Percentiles rank a stretch among this genome's conserved stretches.
Evolutionary conservation across 768 basidiomycete genomes (phyloP).

Genomic region (Lentinula raphanica): DNA sequence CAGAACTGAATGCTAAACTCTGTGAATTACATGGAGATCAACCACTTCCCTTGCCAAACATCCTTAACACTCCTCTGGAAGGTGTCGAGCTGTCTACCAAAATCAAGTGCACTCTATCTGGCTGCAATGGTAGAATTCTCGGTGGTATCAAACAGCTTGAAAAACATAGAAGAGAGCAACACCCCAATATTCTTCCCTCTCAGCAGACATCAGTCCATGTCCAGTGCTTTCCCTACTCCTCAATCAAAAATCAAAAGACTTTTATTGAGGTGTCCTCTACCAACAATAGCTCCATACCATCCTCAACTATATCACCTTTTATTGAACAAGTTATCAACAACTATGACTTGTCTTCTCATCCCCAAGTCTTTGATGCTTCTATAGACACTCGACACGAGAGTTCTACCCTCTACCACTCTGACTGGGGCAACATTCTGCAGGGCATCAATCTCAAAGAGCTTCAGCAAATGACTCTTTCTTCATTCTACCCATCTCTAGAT

Average conservation of each 20-base stretch:
- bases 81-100: not conserved
- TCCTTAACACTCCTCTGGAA: not conserved
- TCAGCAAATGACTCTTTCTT: not conserved
- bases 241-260: not conserved
- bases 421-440: not conserved
- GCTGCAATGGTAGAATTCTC: not conserved
- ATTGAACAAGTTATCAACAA: not conserved
- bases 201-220: not conserved
- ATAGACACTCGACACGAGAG: not conserved
- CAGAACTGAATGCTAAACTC: not conserved
- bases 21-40: not conserved
- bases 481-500: not conserved
- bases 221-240: not conserved
- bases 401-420: not conserved
- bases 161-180: not conserved
- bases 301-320: not conserved
- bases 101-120: not conserved
- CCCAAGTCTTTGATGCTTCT: not conserved
- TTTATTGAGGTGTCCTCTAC: not conserved
- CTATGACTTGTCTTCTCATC: not conserved
- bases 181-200: not conserved
- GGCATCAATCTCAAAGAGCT: not conserved
- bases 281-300: not conserved
- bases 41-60: not conserved
- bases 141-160: not conserved